Conservation (phyloP, 345 rosid genomes). For the Gossypium turneri region DNA sequence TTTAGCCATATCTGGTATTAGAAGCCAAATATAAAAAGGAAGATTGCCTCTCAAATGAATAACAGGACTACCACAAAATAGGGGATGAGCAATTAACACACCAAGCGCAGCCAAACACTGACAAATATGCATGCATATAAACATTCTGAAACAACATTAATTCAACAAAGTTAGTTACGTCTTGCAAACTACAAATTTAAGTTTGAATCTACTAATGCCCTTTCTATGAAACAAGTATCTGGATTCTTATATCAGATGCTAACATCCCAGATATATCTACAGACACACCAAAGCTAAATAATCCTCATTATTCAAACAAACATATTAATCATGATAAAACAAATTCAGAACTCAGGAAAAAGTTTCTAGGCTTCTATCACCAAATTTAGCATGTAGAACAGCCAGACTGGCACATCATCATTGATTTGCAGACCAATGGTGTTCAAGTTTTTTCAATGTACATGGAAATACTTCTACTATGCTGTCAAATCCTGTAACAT, state of each 20-base stretch:
- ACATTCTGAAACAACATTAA: neutral
- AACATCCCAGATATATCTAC: neutral
- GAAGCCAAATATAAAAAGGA: too few species aligned
- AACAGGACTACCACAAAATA: neutral
- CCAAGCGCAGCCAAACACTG: neutral
- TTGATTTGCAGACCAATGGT: neutral
- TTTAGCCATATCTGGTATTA: too few species aligned
- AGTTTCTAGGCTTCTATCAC: neutral
- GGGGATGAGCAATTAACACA: neutral
- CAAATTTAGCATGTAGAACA: neutral
- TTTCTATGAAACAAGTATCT: neutral
- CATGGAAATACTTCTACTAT: neutral
- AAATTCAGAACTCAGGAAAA: neutral
- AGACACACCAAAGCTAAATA: neutral
- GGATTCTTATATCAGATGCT: neutral
- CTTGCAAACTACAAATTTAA: neutral
- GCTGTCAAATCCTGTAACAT: slow-evolving; percentile 1
- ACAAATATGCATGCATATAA: neutral
- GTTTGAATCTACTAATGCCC: neutral
- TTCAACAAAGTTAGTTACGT: neutral
- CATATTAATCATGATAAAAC: neutral
- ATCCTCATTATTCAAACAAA: neutral
- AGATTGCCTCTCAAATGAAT: too few species aligned
- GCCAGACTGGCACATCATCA: neutral
- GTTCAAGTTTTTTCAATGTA: neutral